Evolutionary conservation across 2,329 filamentous ascomycete genomes (phyloP).

Genomic region (Thielaviopsis euricoi): DNA sequence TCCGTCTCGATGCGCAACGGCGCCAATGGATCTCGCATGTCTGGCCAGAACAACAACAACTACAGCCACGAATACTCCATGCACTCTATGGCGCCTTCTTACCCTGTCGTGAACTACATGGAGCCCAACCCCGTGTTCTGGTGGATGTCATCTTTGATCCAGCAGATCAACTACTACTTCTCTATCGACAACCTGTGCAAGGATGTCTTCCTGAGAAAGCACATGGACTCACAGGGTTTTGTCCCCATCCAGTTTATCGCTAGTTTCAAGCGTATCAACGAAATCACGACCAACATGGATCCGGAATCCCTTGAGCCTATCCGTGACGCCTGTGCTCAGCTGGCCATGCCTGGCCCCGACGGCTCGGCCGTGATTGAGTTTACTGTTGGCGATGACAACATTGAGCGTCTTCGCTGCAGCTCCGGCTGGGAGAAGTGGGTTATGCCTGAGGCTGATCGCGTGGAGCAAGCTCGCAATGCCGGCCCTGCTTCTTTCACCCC

Average conservation of each 20-base stretch:
- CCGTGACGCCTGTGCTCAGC: conserved; percentile 32
- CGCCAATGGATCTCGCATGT: conserved; percentile 17
- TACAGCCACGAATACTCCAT: conserved; percentile 24
- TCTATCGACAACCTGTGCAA: conserved; percentile 91
- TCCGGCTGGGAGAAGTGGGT: conserved; percentile 72
- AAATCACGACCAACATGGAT: conserved; percentile 28
- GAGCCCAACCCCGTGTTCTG: conserved; percentile 8
- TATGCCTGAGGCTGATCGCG: conserved; percentile 52
- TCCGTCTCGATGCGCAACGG: conserved; percentile 25
- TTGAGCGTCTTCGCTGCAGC: conserved; percentile 60
- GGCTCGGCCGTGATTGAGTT: conserved; percentile 67
- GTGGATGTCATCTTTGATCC: conserved; percentile 28
- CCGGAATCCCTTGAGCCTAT: conserved; percentile 14
- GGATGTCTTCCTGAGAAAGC: conserved; percentile 70
- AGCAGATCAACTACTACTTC: conserved; percentile 79
- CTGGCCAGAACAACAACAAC: conserved; percentile 2
- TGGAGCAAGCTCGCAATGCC: conserved; percentile 55
- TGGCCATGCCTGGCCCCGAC: conserved; percentile 39
- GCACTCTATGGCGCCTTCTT: conserved; percentile 22
- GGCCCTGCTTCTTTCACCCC: conserved; percentile 34
- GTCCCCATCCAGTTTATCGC: conserved; percentile 66
- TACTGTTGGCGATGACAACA: conserved; percentile 54
- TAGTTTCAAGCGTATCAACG: conserved; percentile 71
- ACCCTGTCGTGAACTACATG: conserved; percentile 15
- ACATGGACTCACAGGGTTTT: conserved; percentile 93